Conservation (phyloP, 2,329 filamentous ascomycete species). For the Aureobasidium sp. region DNA sequence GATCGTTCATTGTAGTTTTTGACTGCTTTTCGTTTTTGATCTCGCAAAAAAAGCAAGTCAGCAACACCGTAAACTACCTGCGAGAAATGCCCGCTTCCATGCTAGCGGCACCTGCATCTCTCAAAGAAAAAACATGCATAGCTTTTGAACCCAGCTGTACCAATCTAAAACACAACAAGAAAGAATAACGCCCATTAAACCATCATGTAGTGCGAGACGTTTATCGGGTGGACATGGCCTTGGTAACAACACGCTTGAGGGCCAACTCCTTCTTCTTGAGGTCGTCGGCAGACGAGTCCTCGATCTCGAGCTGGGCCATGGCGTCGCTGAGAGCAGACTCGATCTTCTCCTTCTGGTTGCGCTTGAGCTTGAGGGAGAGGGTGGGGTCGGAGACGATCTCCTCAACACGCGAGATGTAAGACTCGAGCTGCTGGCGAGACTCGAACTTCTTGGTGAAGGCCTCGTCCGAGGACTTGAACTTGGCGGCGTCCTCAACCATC, state of each 20-base stretch:
- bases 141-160: conserved; percentile 17
- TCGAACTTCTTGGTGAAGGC: conserved; percentile 99
- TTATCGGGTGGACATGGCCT: conserved; percentile 46
- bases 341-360: conserved; percentile 99
- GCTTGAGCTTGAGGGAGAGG: conserved; percentile 95
- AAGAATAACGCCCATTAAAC: conserved; percentile 20
- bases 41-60: conserved; percentile 5
- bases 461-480: conserved; percentile 97
- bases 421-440: conserved; percentile 97
- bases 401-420: conserved; percentile 97
- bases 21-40: conserved; percentile 13
- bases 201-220: conserved; percentile 17
- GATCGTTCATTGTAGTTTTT: conserved; percentile 14
- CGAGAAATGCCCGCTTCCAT: conserved; percentile 6
- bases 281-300: conserved; percentile 85
- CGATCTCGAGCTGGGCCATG: conserved; percentile 94
- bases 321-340: conserved; percentile 94
- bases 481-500: conserved; percentile 90
- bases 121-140: conserved; percentile 16
- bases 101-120: conserved; percentile 10
- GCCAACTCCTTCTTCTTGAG: conserved; percentile 99
- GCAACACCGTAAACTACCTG: conserved; percentile 13
- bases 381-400: conserved; percentile 97
- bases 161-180: conserved; percentile 18
- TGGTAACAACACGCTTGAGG: conserved; percentile 95